Base-by-base conservation (phyloP, 2,329 filamentous ascomycete genomes). In the Plectosphaerella cucumerina region DNA sequence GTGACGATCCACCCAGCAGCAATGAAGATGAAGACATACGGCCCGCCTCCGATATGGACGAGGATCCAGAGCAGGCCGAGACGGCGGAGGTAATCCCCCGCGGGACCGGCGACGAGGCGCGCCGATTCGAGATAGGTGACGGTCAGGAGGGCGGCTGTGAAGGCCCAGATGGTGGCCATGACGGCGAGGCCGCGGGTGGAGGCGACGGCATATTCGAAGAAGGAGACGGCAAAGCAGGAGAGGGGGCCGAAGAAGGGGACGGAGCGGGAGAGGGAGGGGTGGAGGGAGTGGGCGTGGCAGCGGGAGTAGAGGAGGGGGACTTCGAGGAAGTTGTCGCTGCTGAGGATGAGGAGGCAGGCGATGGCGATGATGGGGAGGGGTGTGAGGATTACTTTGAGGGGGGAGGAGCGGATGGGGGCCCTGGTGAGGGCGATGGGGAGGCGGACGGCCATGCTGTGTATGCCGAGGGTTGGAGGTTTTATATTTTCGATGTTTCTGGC, bases 291-390 rank as follows among this genome's bases (percentile, higher is more conserved):
- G 2, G 77, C 67, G 60, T 78, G 72, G 63, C 77, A 81, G 58
- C 80, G 76, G 42, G 75, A 78, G 66, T 73, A 79, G 53, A 81
- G 74, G 54, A 78, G 66, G 17, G 74, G 70, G 50, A 73, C 66
- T 67, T 80, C 77, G 62, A 78, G 39, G n/a, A 42, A 42, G 39
- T n/a, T 18, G 18, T 42, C 70, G 63, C 79, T 76, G 41, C 71
- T 70, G 62, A 76, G 70, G 26, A 67, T 51, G 56, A 76, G 73
- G 57, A 80, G 70, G 22, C 65, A 58, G 54, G 65, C 50, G 23
- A 64, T 64, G 4, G 76, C 77, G 39, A 67, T 60, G 51, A 72
- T 42, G 57, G 75, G 72, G 3, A 74, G 61, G 42, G 81, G 70
- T n/a, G 76, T 63, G 34, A 82, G 68, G 53, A 81, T 64, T 9